Conservation (phyloP, 2,329 filamentous ascomycete species). For the Xylariaceae sp. region DNA sequence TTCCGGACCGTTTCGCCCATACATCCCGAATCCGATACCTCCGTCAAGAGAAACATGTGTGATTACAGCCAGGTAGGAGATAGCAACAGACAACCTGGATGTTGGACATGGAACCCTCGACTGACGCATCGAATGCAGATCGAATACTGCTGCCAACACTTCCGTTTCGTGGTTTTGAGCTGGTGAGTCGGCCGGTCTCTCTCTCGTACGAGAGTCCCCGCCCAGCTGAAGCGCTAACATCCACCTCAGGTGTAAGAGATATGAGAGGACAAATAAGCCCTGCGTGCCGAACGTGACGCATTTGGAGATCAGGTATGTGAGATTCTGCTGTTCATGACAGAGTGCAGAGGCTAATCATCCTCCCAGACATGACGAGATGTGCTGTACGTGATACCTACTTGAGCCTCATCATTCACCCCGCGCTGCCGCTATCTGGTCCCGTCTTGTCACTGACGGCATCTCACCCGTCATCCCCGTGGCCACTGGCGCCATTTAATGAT, state of each 20-base stretch:
- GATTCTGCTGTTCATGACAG: no score
- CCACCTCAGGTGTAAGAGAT: constrained; percentile 27
- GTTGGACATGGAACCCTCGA: constrained; percentile 1
- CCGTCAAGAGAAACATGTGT: constrained; percentile 19
- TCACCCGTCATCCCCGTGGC: no score
- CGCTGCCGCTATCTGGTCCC: no score
- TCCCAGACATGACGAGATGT: constrained; percentile 26
- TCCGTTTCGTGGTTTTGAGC: constrained; percentile 27
- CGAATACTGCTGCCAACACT: constrained; percentile 30
- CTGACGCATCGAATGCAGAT: constrained; percentile 13
- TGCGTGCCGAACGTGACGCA: constrained; percentile 28
- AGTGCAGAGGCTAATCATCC: constrained; percentile 6
- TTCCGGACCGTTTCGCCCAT: not conserved
- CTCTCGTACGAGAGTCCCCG: no score
- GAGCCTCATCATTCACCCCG: no score
- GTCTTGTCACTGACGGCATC: no score
- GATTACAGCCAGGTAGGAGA: constrained; percentile 29
- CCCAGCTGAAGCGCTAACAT: no score
- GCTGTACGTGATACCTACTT: constrained; percentile 25
- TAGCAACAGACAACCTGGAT: not conserved
- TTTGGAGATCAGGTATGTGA: constrained; percentile 26
- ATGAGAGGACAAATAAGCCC: constrained; percentile 28
- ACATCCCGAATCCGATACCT: not conserved
- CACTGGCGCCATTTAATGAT: no score
- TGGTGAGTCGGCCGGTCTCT: no score